Evolutionary conservation across 208 protist genomes (phyloP), one percentile per base, ranked within the genome.

Genomic region (Leishmania mexicana): DNA sequence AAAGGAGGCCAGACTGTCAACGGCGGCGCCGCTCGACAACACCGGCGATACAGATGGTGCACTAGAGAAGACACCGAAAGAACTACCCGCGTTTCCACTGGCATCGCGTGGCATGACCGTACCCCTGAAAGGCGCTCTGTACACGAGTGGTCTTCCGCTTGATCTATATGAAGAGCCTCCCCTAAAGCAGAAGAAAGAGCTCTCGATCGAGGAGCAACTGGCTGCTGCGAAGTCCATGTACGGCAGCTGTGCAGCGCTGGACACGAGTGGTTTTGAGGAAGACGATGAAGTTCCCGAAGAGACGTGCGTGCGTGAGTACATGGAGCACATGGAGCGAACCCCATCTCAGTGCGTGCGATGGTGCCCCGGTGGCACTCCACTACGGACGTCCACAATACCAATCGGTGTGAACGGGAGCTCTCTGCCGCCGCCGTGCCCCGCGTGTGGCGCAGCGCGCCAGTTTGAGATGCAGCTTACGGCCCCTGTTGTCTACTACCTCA

Each of bases 271-370:
- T 6, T 86, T 92, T 40, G 95, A 96, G 79, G 89, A 92, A 57
- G 93, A 96, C 67, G 88, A 95, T 71, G 93, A 98, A 78, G 81
- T 89, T 54, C 77, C 89, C 17, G 83, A 83, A 53, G 95, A 98
- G 54, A 85, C 88, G 65, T 88, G 84, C 40, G 77, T 93, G 68
- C 88, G 89, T 49, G 93, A 95, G 84, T 98, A 95, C 84, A 89
- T 98, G 81, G 89, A 92, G 80, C 78, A 88, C 45, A 92, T 98
- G 68, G 87, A 90, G 76, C 81, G 80, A 62, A 83, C 81, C 58
- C 92, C 93, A 10, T 91, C 95, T 57, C 95, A 98, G 85, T 96
- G 93, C 80, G 88, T 98, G 76, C 90, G 95, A 42, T 98, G 95
- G 93, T 93, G 90, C 77, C 91, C 87, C n/a, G 92, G 84, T 38